Evolutionary conservation across 225 moss, liverwort and hornwort species (phyloP), one percentile per base, ranked within the genome.

Genomic region (Pseudisothecium myosuroides): DNA sequence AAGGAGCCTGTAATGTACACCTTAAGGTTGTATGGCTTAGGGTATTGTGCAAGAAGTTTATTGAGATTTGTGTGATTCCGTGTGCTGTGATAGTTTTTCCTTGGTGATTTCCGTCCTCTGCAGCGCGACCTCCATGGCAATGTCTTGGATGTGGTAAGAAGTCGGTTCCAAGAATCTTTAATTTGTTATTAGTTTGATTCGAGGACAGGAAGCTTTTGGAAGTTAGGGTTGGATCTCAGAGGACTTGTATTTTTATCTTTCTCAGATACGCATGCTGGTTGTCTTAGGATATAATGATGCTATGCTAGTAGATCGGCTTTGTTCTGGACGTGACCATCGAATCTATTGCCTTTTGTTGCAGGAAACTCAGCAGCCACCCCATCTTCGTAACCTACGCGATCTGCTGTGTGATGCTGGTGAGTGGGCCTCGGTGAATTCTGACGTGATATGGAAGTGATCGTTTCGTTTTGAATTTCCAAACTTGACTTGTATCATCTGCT

Each of bases 361-460:
- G 99, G 99, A 99, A 89, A 99, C 96, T 85, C 99, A 99, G 93
- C 94, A 95, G 37, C 93, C 97, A n/a, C 99, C 99, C 34, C 97
- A 97, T 88, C 90, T 92, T 86, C 93, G 99, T 82, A 99, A 99
- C 89, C 88, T 99, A 29, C 95, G 96, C 80, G 99, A 99, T 87
- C 92, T 99, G 52, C 94, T 99, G 11, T 99, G 99, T 93, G 99
- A 99, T 94, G 93, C 95, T 88, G 91, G 98, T 99, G 87, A 93
- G 95, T 93, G 83, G 61, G 54, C 49, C 36, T 74, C 29, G 45
- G 52, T 76, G 75, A 49, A 85, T 49, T 64, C 58, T 55, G 71
- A 62, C 56, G 29, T 91, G 64, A 63, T 80, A 43, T 54, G 24
- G 80, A 87, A 85, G 47, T 77, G 69, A 83, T 31, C 22, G 55